Evolutionary conservation across 331 rosid genomes (phyloP).

Genomic region (Prunus yedoensis): DNA sequence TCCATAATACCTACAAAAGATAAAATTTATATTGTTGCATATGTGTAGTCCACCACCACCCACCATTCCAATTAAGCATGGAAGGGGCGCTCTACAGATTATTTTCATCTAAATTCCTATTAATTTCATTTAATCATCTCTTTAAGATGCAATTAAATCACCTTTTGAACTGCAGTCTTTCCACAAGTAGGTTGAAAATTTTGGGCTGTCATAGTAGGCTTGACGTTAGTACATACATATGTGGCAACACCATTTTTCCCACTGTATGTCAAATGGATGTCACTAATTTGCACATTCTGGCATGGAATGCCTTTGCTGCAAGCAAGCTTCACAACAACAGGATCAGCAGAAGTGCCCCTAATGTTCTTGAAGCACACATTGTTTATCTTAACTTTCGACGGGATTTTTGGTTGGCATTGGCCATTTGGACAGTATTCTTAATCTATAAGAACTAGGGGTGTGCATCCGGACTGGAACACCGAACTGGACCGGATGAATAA

Average conservation of each 20-base stretch:
- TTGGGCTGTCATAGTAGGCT: slow-evolving; percentile 17
- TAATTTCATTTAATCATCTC: background rate
- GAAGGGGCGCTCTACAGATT: background rate
- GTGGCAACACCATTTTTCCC: too few species aligned
- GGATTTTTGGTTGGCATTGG: slow-evolving; percentile 17
- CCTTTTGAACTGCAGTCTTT: too few species aligned
- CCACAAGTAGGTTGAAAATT: too few species aligned
- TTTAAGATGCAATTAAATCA: background rate
- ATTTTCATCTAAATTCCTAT: background rate
- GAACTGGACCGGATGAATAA: too few species aligned
- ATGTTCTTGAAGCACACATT: slow-evolving; percentile 28
- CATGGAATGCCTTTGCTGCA: slow-evolving; percentile 27
- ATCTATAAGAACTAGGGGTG: slow-evolving; percentile 17
- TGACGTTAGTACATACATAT: background rate
- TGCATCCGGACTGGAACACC: too few species aligned
- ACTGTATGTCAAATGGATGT: slow-evolving; percentile 1
- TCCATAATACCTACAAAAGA: background rate
- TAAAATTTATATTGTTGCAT: background rate
- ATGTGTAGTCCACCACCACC: background rate
- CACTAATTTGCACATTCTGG: slow-evolving; percentile 15
- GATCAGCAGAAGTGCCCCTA: slow-evolving; percentile 19
- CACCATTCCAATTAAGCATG: background rate
- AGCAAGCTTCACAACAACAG: slow-evolving; percentile 14
- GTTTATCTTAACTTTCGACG: slow-evolving; percentile 11
- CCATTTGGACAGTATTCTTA: slow-evolving; percentile 26